These are phyloP conservation scores for Naganishia vaughanmartiniae DNA, from an alignment of 768 basidiomycete genomes.

Conservation along the genomic window DNA sequence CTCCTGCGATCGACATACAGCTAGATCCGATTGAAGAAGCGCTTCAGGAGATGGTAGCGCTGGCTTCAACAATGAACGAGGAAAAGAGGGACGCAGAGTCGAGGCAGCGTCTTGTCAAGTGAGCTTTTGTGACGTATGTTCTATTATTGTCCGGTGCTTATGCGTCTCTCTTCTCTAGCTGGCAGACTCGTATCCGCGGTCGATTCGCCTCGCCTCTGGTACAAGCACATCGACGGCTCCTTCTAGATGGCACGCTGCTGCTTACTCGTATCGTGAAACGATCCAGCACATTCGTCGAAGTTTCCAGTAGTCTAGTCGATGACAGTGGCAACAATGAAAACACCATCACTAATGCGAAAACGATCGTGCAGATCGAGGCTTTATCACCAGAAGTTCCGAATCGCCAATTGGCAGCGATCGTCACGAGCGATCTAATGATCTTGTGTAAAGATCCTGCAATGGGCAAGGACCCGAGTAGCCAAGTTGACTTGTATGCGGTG, in stretches of 20 bases:
- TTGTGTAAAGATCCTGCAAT: constrained; percentile 82
- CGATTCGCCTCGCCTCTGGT: constrained; percentile 96
- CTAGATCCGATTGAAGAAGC: constrained; percentile 78
- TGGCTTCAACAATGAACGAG: constrained; percentile 97
- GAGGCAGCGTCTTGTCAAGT: constrained; percentile 80
- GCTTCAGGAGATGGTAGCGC: constrained; percentile 75
- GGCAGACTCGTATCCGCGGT: constrained; percentile 70
- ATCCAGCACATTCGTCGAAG: constrained; percentile 74
- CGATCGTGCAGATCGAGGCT: constrained; percentile 83
- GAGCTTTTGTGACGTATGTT: constrained; percentile 51
- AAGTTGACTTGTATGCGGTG: constrained; percentile 93
- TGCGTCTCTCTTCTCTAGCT: constrained; percentile 21
- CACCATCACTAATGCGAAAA: constrained; percentile 60
- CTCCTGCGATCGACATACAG: constrained; percentile 72
- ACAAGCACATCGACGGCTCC: constrained; percentile 90
- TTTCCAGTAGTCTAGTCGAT: constrained; percentile 42
- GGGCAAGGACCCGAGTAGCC: constrained; percentile 68
- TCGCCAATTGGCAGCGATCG: constrained; percentile 67
- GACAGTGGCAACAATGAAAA: constrained; percentile 38
- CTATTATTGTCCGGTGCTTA: too few species aligned
- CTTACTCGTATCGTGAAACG: constrained; percentile 89
- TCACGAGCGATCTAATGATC: constrained; percentile 91
- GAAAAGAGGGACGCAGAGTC: constrained; percentile 95
- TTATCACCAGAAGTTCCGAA: constrained; percentile 82
- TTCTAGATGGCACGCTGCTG: constrained; percentile 84